Base-by-base conservation (phyloP, 441 rosid species). In the Manihot esculenta region DNA sequence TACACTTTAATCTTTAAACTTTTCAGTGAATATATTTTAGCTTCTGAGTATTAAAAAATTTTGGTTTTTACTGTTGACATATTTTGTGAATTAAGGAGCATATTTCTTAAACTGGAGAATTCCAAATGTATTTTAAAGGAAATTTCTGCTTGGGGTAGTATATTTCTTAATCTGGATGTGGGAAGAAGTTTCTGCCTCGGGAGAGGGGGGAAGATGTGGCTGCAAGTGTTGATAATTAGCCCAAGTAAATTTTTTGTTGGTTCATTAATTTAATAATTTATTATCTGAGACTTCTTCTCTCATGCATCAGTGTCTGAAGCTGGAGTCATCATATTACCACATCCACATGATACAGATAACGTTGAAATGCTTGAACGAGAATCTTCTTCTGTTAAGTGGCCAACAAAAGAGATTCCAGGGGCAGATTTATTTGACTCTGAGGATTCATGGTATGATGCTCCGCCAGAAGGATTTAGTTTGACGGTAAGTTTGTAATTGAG, bases 381-480 rank as follows among this genome's bases (percentile, higher is more conserved):
- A 61, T 57, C 86, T 68, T 79, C 72, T 68, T 65, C 86, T 62
- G 56, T 84, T 65, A 87, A 87, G 77, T 85, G 91, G 97, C 91
- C 96, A 42, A 70, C 71, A 50, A 94, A 88, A 5, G 91, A 84
- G 62, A 75, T 80, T 72, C 85, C 88, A 11, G 67, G 74, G 20
- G 79, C 89, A 65, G 91, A 88, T 58, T 15, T 82, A 58, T 89
- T 91, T 75, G 89, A 91, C 74, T 83, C 87, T 54, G 95, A 89
- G 60, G 90, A 93, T 76, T 89, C 97, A 17, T 95, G 93, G 96
- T 85, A 75, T 75, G 97, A 95, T 79, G 85, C 80, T 74, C 86
- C 92, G 5, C 98, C 99, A 9, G 95, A 89, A 63, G 99, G 87
- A 45, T 95, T 91, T 82, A 84, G 75, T 82, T 78, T 93, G 76